Evolutionary conservation across 495 filamentous ascomycete genomes (phyloP), one percentile per base, ranked within the genome.

Genomic region (Penicillium angulare): DNA sequence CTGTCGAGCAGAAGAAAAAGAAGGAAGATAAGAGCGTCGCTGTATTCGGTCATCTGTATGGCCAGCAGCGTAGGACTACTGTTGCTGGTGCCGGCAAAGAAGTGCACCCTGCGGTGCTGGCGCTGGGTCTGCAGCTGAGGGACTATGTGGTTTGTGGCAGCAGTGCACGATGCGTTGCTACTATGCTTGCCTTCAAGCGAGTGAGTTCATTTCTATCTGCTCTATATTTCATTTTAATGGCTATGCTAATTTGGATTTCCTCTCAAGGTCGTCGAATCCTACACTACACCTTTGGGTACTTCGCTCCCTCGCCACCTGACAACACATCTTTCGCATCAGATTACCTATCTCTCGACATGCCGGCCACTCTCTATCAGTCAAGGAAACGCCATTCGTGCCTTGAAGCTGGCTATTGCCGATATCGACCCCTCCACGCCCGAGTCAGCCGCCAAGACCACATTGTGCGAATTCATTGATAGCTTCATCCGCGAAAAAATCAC

Each of bases 371-470:
- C 88, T 43, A 89, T 93, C 65, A 87, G 87, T 34, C 92, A 96
- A 83, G 92, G 95, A 48, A 97, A 97, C 68, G 90, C 90, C 16
- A 96, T 98, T 65, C 82, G 95, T 31, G 90, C 90, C 72, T 78
- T 98, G 16, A 98, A 98, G 72, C 78, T 93, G 23, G 80, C 86
- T 61, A 91, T 98, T 67, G 83, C 87, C 45, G 86, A 84, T 40
- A 83, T 96, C 51, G 90, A 96, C 62, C 89, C 91, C 9, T 84
- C 87, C 50, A 80, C 83, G 6, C 82, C 88, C 12, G 91, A 98
- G 55, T 65, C 79, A 3, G 77, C 84, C 15, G 90, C 92, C 5
- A 97, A 96, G 73, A 71, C 79, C 17, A 69, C 81, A 7, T 79
- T 97, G 16, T 83, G 85, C 58, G 80, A 85, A 6, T 83, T 83